Conservation (phyloP, 1,139 yeast species). For the Protomyces macrosporus region DNA sequence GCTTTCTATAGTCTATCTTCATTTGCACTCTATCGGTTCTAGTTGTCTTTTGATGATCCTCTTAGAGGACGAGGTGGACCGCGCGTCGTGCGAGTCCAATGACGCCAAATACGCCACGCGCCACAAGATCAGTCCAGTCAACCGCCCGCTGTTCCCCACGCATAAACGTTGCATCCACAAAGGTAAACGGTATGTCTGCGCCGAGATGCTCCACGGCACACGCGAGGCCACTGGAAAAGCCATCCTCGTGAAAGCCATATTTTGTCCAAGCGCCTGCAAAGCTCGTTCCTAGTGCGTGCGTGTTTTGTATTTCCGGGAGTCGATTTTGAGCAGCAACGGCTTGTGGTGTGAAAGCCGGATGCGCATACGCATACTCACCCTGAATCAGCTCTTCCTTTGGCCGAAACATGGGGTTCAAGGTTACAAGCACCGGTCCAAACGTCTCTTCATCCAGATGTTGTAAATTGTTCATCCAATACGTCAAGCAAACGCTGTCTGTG, state of each 20-base stretch:
- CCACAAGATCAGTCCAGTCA: background rate
- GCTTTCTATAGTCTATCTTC: background rate
- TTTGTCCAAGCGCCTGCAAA: slow-evolving; percentile 26
- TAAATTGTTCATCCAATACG: slow-evolving; percentile 20
- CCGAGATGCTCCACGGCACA: slow-evolving; percentile 22
- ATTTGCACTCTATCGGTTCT: background rate
- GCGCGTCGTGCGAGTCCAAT: background rate
- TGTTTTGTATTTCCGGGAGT: slow-evolving; percentile 7
- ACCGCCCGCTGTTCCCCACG: slow-evolving; percentile 20
- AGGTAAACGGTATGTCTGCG: slow-evolving; percentile 16
- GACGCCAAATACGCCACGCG: slow-evolving; percentile 2
- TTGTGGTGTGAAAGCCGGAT: slow-evolving; percentile 19
- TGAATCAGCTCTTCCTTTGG: slow-evolving; percentile 8
- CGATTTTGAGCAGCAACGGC: slow-evolving; percentile 19
- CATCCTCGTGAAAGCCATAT: slow-evolving; percentile 26
- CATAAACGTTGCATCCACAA: slow-evolving; percentile 25
- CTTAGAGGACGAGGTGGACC: background rate
- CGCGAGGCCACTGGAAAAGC: slow-evolving; percentile 19
- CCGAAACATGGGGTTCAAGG: slow-evolving; percentile 13
- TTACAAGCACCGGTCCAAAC: slow-evolving; percentile 18
- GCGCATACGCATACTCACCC: slow-evolving; percentile 17
- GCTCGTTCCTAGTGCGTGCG: background rate
- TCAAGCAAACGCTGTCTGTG: slow-evolving; percentile 19
- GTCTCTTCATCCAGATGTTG: slow-evolving; percentile 15
- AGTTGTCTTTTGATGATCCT: too few relatives aligned